Evolutionary conservation across 768 basidiomycete genomes (phyloP).

Genomic region (Tricholoma flavovirens): DNA sequence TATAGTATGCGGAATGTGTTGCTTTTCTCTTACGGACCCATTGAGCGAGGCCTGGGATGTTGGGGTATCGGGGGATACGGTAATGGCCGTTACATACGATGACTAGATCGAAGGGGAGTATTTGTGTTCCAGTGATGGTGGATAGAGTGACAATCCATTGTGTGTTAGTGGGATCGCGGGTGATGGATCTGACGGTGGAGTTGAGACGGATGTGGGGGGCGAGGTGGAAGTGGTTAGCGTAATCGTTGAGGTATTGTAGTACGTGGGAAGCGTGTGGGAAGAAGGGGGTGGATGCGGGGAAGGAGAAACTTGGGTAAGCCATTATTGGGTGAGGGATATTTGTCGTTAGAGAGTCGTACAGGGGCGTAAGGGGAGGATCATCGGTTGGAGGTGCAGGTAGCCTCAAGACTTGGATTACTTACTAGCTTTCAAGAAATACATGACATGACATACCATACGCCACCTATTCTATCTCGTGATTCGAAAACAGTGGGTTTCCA

Average conservation of each 20-base stretch:
- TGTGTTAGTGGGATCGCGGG: slow-evolving; percentile 28
- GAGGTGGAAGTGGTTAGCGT: slow-evolving; percentile 58
- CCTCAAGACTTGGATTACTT: slow-evolving; percentile 30
- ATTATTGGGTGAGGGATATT: slow-evolving; percentile 78
- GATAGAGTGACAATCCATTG: slow-evolving; percentile 46
- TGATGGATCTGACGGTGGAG: slow-evolving; percentile 45
- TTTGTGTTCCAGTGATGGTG: slow-evolving; percentile 17
- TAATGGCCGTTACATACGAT: slow-evolving; percentile 78
- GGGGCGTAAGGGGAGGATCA: slow-evolving; percentile 56
- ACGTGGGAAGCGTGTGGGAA: slow-evolving; percentile 62
- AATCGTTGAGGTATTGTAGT: slow-evolving; percentile 63
- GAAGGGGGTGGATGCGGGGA: slow-evolving; percentile 67
- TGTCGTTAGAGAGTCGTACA: slow-evolving; percentile 79
- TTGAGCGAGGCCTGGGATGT: slow-evolving; percentile 47
- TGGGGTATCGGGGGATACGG: slow-evolving; percentile 55
- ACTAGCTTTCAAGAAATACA: not conserved
- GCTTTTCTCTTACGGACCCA: slow-evolving; percentile 54
- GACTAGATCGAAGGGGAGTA: slow-evolving; percentile 51
- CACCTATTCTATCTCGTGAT: slow-evolving; percentile 59
- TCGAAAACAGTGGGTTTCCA: slow-evolving; percentile 69
- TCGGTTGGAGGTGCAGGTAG: slow-evolving; percentile 45
- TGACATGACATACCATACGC: slow-evolving; percentile 56
- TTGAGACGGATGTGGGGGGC: slow-evolving; percentile 55
- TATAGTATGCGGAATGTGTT: slow-evolving; percentile 65
- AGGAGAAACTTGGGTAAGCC: slow-evolving; percentile 57